These are phyloP conservation scores for Coemansia sp. DNA, from an alignment of 192 early-diverging fungal species.

Conservation along the genomic window DNA sequence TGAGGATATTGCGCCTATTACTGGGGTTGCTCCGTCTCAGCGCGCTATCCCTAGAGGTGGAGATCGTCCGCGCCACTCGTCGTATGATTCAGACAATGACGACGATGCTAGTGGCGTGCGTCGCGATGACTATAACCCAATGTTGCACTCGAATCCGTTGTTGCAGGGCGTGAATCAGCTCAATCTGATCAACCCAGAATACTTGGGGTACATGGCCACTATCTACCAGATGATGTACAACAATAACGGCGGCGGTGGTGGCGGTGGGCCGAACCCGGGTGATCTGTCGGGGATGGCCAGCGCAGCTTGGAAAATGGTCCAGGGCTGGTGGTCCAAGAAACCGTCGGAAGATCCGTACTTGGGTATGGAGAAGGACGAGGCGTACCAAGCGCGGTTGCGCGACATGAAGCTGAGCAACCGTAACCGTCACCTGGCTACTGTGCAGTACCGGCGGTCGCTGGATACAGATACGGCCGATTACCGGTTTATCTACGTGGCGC, in stretches of 20 bases:
- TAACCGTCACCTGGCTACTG: conserved; percentile 57
- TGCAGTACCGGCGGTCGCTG: conserved; percentile 58
- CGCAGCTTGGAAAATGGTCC: conserved; percentile 35
- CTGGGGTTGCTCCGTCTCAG: not conserved
- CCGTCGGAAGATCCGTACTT: conserved; percentile 36
- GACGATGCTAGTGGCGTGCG: not conserved
- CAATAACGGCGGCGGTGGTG: conserved; percentile 15
- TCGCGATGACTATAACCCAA: conserved; percentile 41
- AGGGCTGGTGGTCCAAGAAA: conserved; percentile 28
- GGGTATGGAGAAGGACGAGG: conserved; percentile 51
- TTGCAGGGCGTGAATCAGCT: conserved; percentile 41
- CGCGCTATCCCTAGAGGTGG: not conserved
- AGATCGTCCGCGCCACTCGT: not conserved
- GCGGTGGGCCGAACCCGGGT: not conserved
- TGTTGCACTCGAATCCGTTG: conserved; percentile 33
- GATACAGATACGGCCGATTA: conserved; percentile 60
- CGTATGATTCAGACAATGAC: not conserved
- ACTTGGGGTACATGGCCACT: conserved; percentile 37
- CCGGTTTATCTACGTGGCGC: conserved; percentile 63
- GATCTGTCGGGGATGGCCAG: conserved; percentile 12
- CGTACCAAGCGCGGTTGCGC: conserved; percentile 51
- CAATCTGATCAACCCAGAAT: conserved; percentile 37
- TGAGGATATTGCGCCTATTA: not conserved
- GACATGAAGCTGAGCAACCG: conserved; percentile 48
- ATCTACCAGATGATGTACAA: conserved; percentile 37